These are phyloP conservation scores for Madurella fahalii DNA, from an alignment of 2,329 filamentous ascomycete species.

Conservation along the genomic window DNA sequence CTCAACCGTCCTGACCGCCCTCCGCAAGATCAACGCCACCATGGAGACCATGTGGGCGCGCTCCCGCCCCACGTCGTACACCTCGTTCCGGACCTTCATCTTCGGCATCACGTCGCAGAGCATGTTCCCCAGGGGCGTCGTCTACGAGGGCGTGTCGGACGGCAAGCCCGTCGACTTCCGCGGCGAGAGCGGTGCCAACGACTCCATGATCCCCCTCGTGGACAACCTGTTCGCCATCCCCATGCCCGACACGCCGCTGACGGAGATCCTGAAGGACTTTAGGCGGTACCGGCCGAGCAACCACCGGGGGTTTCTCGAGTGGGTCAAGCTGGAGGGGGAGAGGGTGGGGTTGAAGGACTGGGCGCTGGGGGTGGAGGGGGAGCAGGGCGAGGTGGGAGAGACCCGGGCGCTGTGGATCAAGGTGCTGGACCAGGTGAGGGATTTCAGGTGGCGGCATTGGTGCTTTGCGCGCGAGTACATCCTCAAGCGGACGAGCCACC, in stretches of 20 bases:
- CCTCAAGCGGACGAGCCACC: constrained; percentile 70
- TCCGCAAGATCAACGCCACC: constrained; percentile 67
- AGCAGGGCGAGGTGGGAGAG: constrained; percentile 81
- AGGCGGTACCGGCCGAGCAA: constrained; percentile 83
- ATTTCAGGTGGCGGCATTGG: constrained; percentile 83
- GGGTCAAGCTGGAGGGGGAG: constrained; percentile 53
- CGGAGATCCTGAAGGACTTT: constrained; percentile 84
- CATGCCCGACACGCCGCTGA: constrained; percentile 87
- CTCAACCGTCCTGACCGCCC: constrained; percentile 55
- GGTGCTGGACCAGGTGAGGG: constrained; percentile 69
- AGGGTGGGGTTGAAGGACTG: constrained; percentile 77
- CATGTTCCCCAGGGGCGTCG: constrained; percentile 89
- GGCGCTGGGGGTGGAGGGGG: constrained; percentile 81
- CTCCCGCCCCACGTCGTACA: constrained; percentile 79
- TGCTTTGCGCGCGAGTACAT: constrained; percentile 83
- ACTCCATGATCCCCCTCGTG: constrained; percentile 87
- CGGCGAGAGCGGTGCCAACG: constrained; percentile 89
- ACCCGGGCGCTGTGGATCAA: constrained; percentile 68
- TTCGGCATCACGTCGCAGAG: constrained; percentile 90
- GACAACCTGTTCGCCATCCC: constrained; percentile 82
- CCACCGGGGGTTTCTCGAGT: constrained; percentile 78
- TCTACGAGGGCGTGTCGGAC: constrained; percentile 74
- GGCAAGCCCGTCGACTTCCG: constrained; percentile 72
- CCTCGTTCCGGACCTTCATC: constrained; percentile 91
- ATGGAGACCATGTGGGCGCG: constrained; percentile 94